Evolutionary conservation across 345 rosid genomes (phyloP).

Genomic region (Diplotaxis tenuifolia): DNA sequence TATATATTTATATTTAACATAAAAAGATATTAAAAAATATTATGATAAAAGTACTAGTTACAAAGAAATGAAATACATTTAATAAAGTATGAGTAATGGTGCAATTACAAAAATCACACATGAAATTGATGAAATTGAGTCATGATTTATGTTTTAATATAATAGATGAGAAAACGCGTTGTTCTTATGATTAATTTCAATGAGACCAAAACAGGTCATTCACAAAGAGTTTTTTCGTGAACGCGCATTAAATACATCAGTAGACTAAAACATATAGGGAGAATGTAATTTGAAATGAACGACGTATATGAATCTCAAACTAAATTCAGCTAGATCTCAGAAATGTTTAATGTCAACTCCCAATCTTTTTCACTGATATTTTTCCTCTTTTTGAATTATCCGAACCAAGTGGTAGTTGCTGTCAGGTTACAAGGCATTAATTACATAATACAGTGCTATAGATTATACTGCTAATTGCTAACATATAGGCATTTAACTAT

Average conservation of each 20-base stretch:
- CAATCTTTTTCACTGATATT: not conserved
- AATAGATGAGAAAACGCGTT: conserved; percentile 32
- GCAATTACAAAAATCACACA: too few species aligned
- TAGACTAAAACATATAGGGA: conserved; percentile 3
- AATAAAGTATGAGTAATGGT: too few species aligned
- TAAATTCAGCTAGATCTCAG: conserved; percentile 15
- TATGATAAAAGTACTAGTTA: too few species aligned
- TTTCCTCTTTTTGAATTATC: not conserved
- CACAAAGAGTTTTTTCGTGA: not conserved
- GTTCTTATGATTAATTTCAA: not conserved
- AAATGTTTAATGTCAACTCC: conserved; percentile 16
- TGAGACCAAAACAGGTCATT: conserved; percentile 18
- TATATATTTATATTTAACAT: too few species aligned
- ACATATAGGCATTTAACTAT: not conserved
- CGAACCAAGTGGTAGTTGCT: not conserved
- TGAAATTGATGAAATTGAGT: too few species aligned
- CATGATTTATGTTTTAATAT: too few species aligned
- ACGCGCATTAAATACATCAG: conserved; percentile 1
- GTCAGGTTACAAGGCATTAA: not conserved
- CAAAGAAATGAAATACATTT: too few species aligned
- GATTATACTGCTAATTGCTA: too few species aligned
- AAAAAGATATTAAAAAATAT: too few species aligned
- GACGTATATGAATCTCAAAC: not conserved
- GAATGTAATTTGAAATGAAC: not conserved
- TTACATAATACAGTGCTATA: not conserved